Evolutionary conservation across 441 rosid genomes (phyloP).

Genomic region (Capsella rubella): DNA sequence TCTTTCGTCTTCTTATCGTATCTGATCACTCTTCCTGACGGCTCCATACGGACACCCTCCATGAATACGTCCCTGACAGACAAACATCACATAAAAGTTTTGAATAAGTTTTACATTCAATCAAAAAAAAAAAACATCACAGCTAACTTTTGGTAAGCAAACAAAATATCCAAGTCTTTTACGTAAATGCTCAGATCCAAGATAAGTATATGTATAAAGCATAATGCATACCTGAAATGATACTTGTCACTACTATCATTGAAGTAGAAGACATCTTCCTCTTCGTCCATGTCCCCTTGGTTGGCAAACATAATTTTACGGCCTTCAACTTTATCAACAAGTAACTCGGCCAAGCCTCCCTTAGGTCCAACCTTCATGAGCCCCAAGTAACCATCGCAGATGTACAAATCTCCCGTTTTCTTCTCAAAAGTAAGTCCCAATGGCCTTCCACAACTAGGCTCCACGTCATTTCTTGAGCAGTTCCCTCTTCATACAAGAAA

Average conservation of each 20-base stretch:
- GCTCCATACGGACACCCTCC: constrained; percentile 50
- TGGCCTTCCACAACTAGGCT: constrained; percentile 44
- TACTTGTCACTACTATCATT: constrained; percentile 66
- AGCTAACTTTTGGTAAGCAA: background rate
- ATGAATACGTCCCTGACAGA: constrained; percentile 31
- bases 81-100: background rate
- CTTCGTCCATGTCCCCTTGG: constrained; percentile 68
- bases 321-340: constrained; percentile 59
- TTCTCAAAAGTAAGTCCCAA: constrained; percentile 43
- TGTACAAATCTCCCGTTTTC: constrained; percentile 52
- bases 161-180: background rate
- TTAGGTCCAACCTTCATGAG: constrained; percentile 59
- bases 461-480: constrained; percentile 39
- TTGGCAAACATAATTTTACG: constrained; percentile 63
- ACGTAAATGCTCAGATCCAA: background rate
- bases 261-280: constrained; percentile 69
- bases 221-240: constrained; percentile 54
- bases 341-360: constrained; percentile 63
- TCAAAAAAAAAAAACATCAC: too few species aligned
- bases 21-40: constrained; percentile 66
- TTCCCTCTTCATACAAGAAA: constrained; percentile 38
- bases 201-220: background rate
- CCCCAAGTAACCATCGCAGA: constrained; percentile 49
- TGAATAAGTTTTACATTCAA: too few species aligned
- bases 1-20: constrained; percentile 58